Conservation (phyloP, 1,284 basidiomycete species). For the Trichosporon inkin region DNA sequence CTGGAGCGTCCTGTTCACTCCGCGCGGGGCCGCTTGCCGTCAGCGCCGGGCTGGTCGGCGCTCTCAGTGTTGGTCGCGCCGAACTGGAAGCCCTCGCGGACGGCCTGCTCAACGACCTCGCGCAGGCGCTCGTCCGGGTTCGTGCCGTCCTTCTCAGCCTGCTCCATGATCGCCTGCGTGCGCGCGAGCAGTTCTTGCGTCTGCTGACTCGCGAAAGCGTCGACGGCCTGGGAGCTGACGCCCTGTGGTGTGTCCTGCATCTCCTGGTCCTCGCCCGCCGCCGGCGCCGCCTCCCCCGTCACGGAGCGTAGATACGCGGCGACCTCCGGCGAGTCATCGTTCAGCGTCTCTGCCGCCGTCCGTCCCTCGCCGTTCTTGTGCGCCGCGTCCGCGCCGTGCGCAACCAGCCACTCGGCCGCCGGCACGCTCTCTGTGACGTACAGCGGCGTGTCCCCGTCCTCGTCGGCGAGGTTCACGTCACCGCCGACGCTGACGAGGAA, state of each 20-base stretch:
- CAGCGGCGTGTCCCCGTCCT: slow-evolving; percentile 84
- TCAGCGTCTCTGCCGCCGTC: slow-evolving; percentile 68
- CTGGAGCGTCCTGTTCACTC: not conserved
- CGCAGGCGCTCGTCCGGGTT: slow-evolving; percentile 45
- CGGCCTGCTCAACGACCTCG: slow-evolving; percentile 41
- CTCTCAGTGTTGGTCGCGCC: slow-evolving; percentile 17
- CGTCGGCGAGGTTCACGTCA: slow-evolving; percentile 77
- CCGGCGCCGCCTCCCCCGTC: slow-evolving; percentile 38
- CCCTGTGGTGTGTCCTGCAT: slow-evolving; percentile 21
- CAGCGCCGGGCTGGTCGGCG: slow-evolving; percentile 8
- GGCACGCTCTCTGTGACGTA: slow-evolving; percentile 81
- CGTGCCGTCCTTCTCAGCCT: slow-evolving; percentile 40
- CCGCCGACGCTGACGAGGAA: slow-evolving; percentile 78
- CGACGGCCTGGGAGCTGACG: slow-evolving; percentile 65
- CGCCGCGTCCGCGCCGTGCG: slow-evolving; percentile 68
- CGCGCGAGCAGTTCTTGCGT: slow-evolving; percentile 65
- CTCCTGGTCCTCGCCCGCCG: slow-evolving; percentile 2
- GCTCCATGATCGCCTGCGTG: slow-evolving; percentile 57
- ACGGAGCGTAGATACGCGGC: slow-evolving; percentile 62
- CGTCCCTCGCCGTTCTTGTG: slow-evolving; percentile 66
- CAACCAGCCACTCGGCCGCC: slow-evolving; percentile 71
- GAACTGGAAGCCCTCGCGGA: slow-evolving; percentile 38
- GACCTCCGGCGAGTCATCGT: slow-evolving; percentile 75
- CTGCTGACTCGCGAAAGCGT: slow-evolving; percentile 64
- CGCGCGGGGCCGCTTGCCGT: slow-evolving; percentile 18